phyloP scores from a whole-genome alignment of 768 basidiomycete genomes.

The Podaxis sp. region DNA sequence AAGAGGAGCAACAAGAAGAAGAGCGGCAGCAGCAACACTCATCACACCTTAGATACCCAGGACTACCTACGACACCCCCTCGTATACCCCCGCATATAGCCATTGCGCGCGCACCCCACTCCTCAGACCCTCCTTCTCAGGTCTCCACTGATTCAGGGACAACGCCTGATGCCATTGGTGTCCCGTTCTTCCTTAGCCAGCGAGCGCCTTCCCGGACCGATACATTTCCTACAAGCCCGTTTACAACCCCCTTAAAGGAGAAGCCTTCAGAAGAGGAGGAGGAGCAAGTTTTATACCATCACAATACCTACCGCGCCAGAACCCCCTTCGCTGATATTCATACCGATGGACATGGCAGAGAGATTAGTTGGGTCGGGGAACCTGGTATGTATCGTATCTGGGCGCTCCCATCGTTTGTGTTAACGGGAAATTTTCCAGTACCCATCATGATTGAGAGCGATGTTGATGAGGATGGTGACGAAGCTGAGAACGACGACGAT shows the following conservation, averaged over 20 bases:
- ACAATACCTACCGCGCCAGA: conserved; percentile 49
- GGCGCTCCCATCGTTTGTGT: conserved; percentile 10
- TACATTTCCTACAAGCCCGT: conserved; percentile 65
- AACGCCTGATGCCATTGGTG: conserved; percentile 34
- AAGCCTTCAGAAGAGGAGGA: conserved; percentile 59
- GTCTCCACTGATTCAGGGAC: conserved; percentile 41
- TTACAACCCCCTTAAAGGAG: conserved; percentile 70
- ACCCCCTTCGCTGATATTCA: conserved; percentile 30
- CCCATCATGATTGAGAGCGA: conserved; percentile 46
- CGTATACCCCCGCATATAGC: conserved; percentile 28
- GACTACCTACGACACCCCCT: conserved; percentile 42
- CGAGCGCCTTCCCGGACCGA: conserved; percentile 57
- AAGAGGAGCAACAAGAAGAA: conserved; percentile 38
- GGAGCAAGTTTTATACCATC: conserved; percentile 64
- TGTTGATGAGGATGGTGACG: conserved; percentile 55
- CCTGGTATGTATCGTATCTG: conserved; percentile 48
- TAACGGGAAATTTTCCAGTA: conserved; percentile 31
- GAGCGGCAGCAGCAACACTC: conserved; percentile 23
- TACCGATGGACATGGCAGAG: conserved; percentile 47
- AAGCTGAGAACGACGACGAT: conserved; percentile 48
- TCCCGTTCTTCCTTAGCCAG: conserved; percentile 48
- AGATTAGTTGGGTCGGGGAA: conserved; percentile 77
- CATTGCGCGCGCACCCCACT: conserved; percentile 40
- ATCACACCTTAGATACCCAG: conserved; percentile 37
- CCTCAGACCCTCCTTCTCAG: conserved; percentile 53